Evolutionary conservation across 1,284 basidiomycete species (phyloP).

Genomic region (Fomitopsis pinicola): DNA sequence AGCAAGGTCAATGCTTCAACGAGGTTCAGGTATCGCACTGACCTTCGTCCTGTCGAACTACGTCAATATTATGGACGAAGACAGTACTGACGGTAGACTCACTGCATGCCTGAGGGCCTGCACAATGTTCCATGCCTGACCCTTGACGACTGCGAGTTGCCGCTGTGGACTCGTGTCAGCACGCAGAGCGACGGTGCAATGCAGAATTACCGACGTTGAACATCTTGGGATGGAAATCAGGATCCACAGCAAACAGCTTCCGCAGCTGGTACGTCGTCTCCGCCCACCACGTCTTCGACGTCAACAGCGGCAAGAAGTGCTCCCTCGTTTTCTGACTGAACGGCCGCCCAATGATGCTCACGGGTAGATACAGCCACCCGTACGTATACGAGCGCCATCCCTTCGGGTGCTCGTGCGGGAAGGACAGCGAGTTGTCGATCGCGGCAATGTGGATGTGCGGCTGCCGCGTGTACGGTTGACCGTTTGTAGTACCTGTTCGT

Average conservation of each 20-base stretch:
- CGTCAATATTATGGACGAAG: background rate
- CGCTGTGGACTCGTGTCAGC: slow-evolving; percentile 36
- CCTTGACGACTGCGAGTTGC: slow-evolving; percentile 88
- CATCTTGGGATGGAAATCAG: slow-evolving; percentile 85
- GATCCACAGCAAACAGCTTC: slow-evolving; percentile 76
- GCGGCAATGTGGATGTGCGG: slow-evolving; percentile 78
- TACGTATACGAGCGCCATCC: slow-evolving; percentile 91
- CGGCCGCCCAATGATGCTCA: slow-evolving; percentile 79
- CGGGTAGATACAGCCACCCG: slow-evolving; percentile 88
- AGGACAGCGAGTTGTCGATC: slow-evolving; percentile 91
- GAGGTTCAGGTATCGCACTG: slow-evolving; percentile 6
- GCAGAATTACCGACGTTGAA: slow-evolving; percentile 50
- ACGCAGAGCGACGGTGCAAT: no score
- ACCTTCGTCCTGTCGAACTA: slow-evolving; percentile 53
- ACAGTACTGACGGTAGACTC: slow-evolving; percentile 26
- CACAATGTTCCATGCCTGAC: slow-evolving; percentile 88
- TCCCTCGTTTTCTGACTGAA: slow-evolving; percentile 80
- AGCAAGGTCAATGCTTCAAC: slow-evolving; percentile 11
- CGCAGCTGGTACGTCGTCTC: slow-evolving; percentile 77
- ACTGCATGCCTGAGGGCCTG: slow-evolving; percentile 75
- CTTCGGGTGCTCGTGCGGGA: slow-evolving; percentile 84
- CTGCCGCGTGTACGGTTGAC: slow-evolving; percentile 30
- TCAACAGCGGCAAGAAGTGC: slow-evolving; percentile 80
- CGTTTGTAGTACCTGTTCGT: slow-evolving; percentile 16
- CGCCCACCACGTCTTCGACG: slow-evolving; percentile 87